These are phyloP conservation scores for Pyrrhoderma lamaoense DNA, from an alignment of 1,284 basidiomycete genomes.

Conservation along the genomic window DNA sequence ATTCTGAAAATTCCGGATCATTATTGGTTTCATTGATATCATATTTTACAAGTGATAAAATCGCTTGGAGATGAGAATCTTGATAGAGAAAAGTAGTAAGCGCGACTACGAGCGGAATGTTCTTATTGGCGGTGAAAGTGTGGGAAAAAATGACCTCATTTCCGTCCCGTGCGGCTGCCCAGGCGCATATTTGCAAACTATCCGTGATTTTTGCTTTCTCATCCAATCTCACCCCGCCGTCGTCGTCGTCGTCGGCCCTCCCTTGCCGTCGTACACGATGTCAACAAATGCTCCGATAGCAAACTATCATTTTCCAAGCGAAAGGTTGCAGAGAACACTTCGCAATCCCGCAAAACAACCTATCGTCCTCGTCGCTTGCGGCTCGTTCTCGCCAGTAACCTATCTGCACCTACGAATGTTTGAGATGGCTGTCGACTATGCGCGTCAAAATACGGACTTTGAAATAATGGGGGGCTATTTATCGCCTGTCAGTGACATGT, in stretches of 20 bases:
- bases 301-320: constrained; percentile 15
- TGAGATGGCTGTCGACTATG: constrained; percentile 96
- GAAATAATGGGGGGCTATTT: constrained; percentile 93
- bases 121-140: no score
- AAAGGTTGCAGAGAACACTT: constrained; percentile 27
- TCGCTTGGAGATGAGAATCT: no score
- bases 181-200: background rate
- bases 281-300: constrained; percentile 5
- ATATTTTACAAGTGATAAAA: no score
- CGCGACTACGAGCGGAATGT: no score
- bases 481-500: constrained; percentile 89
- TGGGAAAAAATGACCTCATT: no score
- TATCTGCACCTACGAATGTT: constrained; percentile 91
- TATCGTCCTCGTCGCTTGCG: constrained; percentile 72
- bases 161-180: background rate
- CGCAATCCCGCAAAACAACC: constrained; percentile 62
- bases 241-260: no score
- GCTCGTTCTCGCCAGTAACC: constrained; percentile 77
- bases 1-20: no score
- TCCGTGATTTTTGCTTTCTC: constrained; percentile 3
- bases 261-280: constrained; percentile 6
- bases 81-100: no score
- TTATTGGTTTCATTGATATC: no score
- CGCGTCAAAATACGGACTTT: constrained; percentile 87
- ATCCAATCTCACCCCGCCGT: background rate